Base-by-base conservation (phyloP, 495 filamentous ascomycete genomes). In the Aspergillus baeticus region DNA sequence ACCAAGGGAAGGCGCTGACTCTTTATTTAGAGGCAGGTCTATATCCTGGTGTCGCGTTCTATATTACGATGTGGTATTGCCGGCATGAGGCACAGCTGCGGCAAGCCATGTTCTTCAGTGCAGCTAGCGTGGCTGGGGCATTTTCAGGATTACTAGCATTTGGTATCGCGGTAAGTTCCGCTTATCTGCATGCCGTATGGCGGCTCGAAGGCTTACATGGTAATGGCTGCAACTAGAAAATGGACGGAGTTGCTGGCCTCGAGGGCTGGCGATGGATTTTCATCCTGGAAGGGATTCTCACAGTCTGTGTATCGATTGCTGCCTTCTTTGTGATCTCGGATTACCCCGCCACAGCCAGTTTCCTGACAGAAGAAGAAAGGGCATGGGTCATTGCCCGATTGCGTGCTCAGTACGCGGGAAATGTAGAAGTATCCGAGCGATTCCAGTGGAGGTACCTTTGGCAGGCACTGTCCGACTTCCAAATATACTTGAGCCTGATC, bases 241-340 rank as follows among this genome's bases (percentile, higher is more conserved):
- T 91, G 84, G 75, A 88, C 23, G 87, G 87, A 3, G 65, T 87
- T 4, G 83, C 70, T 0, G 81, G 82, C 0, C 69, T 86, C 17
- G 72, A 76, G 20, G 87, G 87, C 23, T 90, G 88, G 88, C 79
- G 84, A 29, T 91, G 88, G 88, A 90, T 91, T 49, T 87, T 87
- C 65, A 85, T 89, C 51, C 72, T 88, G 13, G 86, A 87, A 46
- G 81, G 85, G n/a, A 74, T 80, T 13, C 75, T 83, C 10, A 84
- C 72, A 0, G 73, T 90, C 1, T 6, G 85, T n/a, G 76, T 90
- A 5, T 85, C 84, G 3, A 29, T 82, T 6, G n/a, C 77, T 2
- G 79, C 84, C 11, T 87, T 79, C 59, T 87, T 85, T 53, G 67
- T 73, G 0, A 71, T 92, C 5, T 71, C 81, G 45, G 87, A 90